A percentile compares a stretch with the other conserved stretches of the same genome.
phyloP scores from a whole-genome alignment of 148 eudicot species.

The Cornus controversa region DNA sequence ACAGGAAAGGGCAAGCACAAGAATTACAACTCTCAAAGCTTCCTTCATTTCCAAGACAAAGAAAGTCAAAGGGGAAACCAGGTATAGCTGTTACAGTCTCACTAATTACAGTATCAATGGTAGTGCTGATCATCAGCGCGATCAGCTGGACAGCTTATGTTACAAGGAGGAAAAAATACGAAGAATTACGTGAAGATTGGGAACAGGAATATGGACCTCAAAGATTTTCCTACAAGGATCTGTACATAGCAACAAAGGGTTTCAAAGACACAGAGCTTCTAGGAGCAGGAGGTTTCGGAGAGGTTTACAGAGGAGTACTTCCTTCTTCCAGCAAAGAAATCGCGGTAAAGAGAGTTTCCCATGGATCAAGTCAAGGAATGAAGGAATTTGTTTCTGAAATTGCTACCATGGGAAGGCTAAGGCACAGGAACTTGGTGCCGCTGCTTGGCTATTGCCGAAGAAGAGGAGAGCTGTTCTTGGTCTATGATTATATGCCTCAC shows the following conservation, averaged over 20 bases:
- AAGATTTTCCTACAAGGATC: constrained; percentile 7
- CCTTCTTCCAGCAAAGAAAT: constrained; percentile 18
- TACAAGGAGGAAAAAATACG: not conserved
- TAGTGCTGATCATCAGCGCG: not conserved
- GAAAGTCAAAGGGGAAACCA: not conserved
- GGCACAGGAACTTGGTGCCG: constrained; percentile 46
- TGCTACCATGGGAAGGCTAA: constrained; percentile 30
- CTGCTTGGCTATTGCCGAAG: constrained; percentile 45
- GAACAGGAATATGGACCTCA: constrained; percentile 16
- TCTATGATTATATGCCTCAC: constrained; percentile 36
- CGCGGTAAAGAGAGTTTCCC: constrained; percentile 17
- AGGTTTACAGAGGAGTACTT: constrained; percentile 42
- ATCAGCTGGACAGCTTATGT: not conserved
- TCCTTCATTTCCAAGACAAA: constrained; percentile 36
- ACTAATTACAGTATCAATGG: not conserved
- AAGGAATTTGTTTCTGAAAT: not conserved
- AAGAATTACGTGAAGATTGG: not conserved
- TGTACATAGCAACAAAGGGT: constrained; percentile 13
- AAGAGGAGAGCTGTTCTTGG: not conserved
- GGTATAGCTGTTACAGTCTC: not conserved
- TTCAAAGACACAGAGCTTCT: constrained; percentile 25
- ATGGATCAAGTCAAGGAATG: not conserved
- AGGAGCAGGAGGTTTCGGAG: constrained; percentile 18
- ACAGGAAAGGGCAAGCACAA: constrained; percentile 21
- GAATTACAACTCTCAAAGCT: constrained; percentile 37